Conservation (phyloP, 2,329 filamentous ascomycete genomes). For the Stromatinia cepivora region DNA sequence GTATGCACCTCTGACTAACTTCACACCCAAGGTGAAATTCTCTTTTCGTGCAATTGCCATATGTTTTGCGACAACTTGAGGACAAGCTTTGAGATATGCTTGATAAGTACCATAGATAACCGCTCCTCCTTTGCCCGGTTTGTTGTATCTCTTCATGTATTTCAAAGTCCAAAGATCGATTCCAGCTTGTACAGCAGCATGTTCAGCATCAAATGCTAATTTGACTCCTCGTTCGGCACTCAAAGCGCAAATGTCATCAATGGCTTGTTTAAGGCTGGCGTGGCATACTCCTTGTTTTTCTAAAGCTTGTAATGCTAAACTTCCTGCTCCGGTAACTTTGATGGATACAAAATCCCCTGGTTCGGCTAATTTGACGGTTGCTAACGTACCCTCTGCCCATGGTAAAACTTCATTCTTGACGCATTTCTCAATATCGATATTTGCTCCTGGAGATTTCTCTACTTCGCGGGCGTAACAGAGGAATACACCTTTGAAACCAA, state of each 20-base stretch:
- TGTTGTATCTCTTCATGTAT: conserved; percentile 79
- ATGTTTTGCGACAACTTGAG: conserved; percentile 58
- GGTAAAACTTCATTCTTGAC: conserved; percentile 61
- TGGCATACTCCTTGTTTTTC: conserved; percentile 62
- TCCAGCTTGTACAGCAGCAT: conserved; percentile 73
- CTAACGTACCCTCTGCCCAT: conserved; percentile 74
- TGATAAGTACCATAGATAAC: conserved; percentile 82
- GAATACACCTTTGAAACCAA: conserved; percentile 83
- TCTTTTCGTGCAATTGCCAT: conserved; percentile 58
- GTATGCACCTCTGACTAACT: conserved; percentile 75
- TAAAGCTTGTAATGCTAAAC: conserved; percentile 67
- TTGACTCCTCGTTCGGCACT: conserved; percentile 68
- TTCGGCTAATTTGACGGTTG: conserved; percentile 61
- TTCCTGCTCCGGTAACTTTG: conserved; percentile 80
- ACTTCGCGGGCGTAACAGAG: conserved; percentile 83
- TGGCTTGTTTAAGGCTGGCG: conserved; percentile 64
- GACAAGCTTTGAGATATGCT: conserved; percentile 68
- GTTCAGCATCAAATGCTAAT: conserved; percentile 84
- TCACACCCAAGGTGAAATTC: conserved; percentile 68
- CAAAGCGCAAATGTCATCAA: conserved; percentile 72
- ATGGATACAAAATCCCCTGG: conserved; percentile 56
- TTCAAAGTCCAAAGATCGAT: conserved; percentile 78
- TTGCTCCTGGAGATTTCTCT: conserved; percentile 52
- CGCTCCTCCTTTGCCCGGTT: conserved; percentile 54
- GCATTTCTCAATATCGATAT: conserved; percentile 49